phyloP scores from a whole-genome alignment of 805 yeast genomes.

The Tetrapisispora arboricola region DNA sequence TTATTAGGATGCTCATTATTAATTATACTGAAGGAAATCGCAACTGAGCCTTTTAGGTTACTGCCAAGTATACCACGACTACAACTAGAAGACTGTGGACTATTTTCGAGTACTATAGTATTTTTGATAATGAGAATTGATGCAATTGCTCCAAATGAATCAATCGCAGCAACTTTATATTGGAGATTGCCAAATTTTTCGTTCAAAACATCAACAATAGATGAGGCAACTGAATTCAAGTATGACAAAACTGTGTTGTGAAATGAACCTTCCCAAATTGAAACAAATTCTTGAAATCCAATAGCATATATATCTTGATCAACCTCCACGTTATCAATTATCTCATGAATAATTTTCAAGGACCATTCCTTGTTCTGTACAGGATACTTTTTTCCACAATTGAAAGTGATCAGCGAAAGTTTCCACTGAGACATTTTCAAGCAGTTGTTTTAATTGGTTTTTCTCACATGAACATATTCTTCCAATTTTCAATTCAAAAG shows the following conservation, averaged over 20 bases:
- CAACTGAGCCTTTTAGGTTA: conserved; percentile 67
- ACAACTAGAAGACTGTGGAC: conserved; percentile 15
- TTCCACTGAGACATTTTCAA: conserved; percentile 10
- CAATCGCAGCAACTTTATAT: conserved; percentile 35
- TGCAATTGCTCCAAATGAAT: conserved; percentile 51
- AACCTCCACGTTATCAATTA: conserved; percentile 23
- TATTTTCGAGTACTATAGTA: conserved; percentile 28
- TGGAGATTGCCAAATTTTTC: conserved; percentile 27
- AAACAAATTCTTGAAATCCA: conserved; percentile 58
- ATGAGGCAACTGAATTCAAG: conserved; percentile 30
- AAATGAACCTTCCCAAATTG: conserved; percentile 45
- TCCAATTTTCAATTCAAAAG: too few relatives aligned
- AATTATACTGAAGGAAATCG: conserved; percentile 36
- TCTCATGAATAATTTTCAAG: conserved; percentile 25
- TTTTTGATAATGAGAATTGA: conserved; percentile 34
- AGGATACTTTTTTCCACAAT: conserved; percentile 42
- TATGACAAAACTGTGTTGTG: conserved; percentile 28
- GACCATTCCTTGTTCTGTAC: conserved; percentile 26
- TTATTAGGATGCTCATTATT: conserved; percentile 11
- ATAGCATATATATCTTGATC: conserved; percentile 38
- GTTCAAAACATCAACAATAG: conserved; percentile 30
- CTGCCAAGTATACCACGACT: conserved; percentile 53
- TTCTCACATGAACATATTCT: too few relatives aligned
- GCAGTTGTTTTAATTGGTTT: too few relatives aligned
- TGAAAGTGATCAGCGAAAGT: conserved; percentile 36